These are phyloP conservation scores for Euphrasia arctica DNA, from an alignment of 305 asterid genomes.

Conservation along the genomic window DNA sequence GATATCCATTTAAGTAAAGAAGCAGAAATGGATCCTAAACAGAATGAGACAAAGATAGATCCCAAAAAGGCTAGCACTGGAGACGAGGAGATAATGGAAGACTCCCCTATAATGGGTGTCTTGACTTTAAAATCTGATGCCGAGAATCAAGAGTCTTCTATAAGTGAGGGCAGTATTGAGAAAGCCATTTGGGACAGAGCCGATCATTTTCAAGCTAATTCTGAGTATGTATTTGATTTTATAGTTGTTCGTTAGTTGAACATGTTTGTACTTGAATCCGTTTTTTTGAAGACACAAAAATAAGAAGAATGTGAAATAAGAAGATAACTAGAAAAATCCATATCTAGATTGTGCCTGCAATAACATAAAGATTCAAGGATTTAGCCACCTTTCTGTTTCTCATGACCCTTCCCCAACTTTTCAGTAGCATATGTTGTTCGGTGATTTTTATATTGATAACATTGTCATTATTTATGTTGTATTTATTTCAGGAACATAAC, in stretches of 20 bases:
- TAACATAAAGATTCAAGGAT: background rate
- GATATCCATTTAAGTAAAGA: conserved; percentile 28
- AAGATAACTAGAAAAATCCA: conserved; percentile 12
- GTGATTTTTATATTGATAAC: conserved; percentile 12
- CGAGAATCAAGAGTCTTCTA: conserved; percentile 39
- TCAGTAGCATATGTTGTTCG: conserved; percentile 4
- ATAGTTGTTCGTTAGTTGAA: conserved; percentile 12
- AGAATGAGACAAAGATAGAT: conserved; percentile 39
- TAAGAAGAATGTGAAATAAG: background rate
- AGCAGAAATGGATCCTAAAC: conserved; percentile 35
- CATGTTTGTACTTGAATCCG: conserved; percentile 10
- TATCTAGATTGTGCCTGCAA: conserved; percentile 14
- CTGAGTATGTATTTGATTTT: conserved; percentile 51
- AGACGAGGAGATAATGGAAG: conserved; percentile 59
- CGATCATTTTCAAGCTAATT: conserved; percentile 61
- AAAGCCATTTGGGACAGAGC: conserved; percentile 76
- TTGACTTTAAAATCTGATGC: conserved; percentile 50
- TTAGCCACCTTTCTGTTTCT: conserved; percentile 15
- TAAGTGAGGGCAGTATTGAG: conserved; percentile 57
- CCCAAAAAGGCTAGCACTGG: conserved; percentile 36
- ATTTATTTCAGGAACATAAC: conserved; percentile 54
- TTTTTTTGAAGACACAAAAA: conserved; percentile 6
- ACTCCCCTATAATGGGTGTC: conserved; percentile 92
- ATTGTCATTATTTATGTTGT: conserved; percentile 19
- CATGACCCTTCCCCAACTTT: conserved; percentile 19